A percentile compares a stretch with the other conserved stretches of the same genome.
These are phyloP conservation scores for Solanum chmielewskii DNA, from an alignment of 257 asterid species.

Conservation along the genomic window DNA sequence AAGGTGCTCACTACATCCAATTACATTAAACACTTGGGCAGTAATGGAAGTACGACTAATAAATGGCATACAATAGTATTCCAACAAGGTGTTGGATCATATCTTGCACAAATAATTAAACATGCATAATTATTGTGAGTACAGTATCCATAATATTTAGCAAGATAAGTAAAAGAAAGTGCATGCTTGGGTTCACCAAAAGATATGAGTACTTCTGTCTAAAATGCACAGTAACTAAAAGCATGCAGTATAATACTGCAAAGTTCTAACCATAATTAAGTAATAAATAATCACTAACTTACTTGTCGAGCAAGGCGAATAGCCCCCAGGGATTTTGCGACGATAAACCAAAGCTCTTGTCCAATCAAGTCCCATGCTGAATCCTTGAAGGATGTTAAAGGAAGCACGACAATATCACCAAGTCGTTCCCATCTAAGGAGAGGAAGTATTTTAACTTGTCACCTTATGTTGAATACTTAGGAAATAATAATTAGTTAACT, in stretches of 20 bases:
- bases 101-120: neutral
- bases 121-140: neutral
- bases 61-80: neutral
- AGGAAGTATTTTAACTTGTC: neutral
- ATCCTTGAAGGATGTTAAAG: slow-evolving; percentile 60
- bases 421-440: slow-evolving; percentile 86
- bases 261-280: neutral
- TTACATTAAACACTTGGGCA: neutral
- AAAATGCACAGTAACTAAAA: neutral
- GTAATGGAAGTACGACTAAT: neutral
- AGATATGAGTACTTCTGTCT: neutral
- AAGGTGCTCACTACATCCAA: neutral
- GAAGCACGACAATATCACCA: slow-evolving; percentile 81
- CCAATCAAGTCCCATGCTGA: slow-evolving; percentile 61
- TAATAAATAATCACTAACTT: slow-evolving; percentile 7
- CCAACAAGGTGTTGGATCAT: neutral
- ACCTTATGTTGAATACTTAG: neutral
- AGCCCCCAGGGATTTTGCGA: slow-evolving; percentile 71
- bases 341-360: slow-evolving; percentile 73
- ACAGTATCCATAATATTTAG: neutral
- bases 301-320: slow-evolving; percentile 89
- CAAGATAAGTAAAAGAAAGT: neutral
- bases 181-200: neutral
- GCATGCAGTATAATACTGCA: neutral
- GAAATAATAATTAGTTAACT: neutral